Conservation (phyloP, 73 alveolate genomes). For the Diophrys sp. region DNA sequence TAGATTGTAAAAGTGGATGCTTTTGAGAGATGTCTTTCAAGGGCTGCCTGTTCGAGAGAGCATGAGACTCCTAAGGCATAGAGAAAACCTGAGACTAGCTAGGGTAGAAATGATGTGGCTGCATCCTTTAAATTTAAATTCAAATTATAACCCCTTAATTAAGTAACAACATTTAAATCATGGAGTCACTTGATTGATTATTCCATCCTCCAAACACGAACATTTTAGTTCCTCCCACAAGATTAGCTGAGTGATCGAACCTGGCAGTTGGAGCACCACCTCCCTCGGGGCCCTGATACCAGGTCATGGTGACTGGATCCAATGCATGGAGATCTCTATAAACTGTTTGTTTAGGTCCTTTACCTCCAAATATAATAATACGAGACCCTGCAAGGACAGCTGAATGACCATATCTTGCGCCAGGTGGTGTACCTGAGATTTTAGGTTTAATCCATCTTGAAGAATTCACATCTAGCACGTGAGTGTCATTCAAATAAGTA, state of each 20-base stretch:
- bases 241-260: constrained; percentile 94
- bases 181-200: no score
- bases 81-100: no score
- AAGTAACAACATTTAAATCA: no score
- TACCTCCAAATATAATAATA: constrained; percentile 94
- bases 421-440: constrained; percentile 92
- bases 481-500: constrained; percentile 88
- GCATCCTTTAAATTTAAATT: no score
- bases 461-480: constrained; percentile 86
- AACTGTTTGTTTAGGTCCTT: constrained; percentile 82
- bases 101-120: no score
- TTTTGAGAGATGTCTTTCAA: no score
- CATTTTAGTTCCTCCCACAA: constrained; percentile 93
- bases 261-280: constrained; percentile 98
- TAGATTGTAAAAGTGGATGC: no score
- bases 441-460: constrained; percentile 92
- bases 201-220: constrained; percentile 99
- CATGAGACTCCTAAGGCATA: no score
- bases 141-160: no score
- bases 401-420: constrained; percentile 89
- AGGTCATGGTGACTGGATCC: constrained; percentile 97
- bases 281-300: constrained; percentile 98
- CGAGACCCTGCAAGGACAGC: constrained; percentile 93
- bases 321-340: constrained; percentile 96
- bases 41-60: no score